phyloP scores from a whole-genome alignment of 192 early-diverging fungal genomes.

The Chytriomyces confervae region DNA sequence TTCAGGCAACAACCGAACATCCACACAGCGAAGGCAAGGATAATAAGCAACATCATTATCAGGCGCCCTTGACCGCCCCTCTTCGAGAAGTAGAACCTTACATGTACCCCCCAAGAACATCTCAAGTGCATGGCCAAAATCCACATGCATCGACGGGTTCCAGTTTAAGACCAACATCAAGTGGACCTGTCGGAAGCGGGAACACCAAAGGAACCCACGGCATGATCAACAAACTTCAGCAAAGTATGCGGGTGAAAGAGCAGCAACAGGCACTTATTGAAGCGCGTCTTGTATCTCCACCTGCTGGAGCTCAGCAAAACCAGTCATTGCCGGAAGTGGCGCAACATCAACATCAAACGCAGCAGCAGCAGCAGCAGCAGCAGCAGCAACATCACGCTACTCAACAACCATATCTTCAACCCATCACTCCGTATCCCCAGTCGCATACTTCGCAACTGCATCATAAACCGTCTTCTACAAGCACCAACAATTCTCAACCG shows the following conservation, averaged over 20 bases:
- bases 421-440: no score
- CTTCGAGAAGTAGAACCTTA: background rate
- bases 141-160: background rate
- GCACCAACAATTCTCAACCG: background rate
- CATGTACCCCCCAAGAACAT: background rate
- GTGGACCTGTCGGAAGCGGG: background rate
- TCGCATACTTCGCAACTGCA: no score
- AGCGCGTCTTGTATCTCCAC: conserved; percentile 20
- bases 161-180: background rate
- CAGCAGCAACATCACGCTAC: background rate
- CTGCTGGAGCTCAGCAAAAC: background rate
- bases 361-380: background rate
- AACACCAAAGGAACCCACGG: background rate
- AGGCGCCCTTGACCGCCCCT: background rate
- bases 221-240: conserved; percentile 3
- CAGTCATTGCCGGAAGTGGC: background rate
- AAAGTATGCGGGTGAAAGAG: conserved; percentile 2
- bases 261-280: conserved; percentile 25
- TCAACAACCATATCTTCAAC: background rate
- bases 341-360: background rate
- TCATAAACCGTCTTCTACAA: background rate
- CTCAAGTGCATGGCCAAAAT: background rate
- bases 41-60: background rate
- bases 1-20: no score
- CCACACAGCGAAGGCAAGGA: background rate